Conservation (phyloP, 495 filamentous ascomycete genomes). For the Aspergillus biplanus region DNA sequence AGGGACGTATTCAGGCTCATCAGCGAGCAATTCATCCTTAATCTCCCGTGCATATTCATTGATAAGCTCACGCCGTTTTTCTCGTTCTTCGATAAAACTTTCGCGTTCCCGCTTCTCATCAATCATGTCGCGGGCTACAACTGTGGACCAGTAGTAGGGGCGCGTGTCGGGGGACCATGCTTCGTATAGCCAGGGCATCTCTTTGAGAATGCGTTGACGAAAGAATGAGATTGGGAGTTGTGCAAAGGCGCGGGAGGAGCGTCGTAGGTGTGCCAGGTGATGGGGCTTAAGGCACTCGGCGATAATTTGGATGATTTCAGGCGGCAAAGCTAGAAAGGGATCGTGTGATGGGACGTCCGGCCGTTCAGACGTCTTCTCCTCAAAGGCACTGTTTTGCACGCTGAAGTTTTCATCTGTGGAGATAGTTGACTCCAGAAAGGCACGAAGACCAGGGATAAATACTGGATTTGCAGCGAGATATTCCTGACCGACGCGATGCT, state of each 20-base stretch:
- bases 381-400: background rate
- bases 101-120: constrained; percentile 12
- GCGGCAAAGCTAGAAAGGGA: constrained; percentile 24
- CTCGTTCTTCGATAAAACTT: background rate
- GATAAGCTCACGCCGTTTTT: background rate
- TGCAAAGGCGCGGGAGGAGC: constrained; percentile 26
- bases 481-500: constrained; percentile 15
- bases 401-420: background rate
- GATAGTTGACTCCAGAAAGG: constrained; percentile 17
- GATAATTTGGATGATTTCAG: constrained; percentile 29
- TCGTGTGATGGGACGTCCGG: constrained; percentile 13
- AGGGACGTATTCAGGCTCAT: background rate
- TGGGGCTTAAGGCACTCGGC: constrained; percentile 20
- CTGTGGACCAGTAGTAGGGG: background rate
- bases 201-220: constrained; percentile 26
- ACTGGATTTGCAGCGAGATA: constrained; percentile 37
- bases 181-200: constrained; percentile 44
- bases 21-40: background rate
- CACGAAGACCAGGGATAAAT: constrained; percentile 23
- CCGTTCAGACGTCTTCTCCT: background rate
- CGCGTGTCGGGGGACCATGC: constrained; percentile 8
- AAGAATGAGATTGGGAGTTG: constrained; percentile 33
- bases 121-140: background rate
- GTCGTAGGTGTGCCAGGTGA: constrained; percentile 28
- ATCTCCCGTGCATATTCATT: background rate